Conservation (phyloP, 208 protist genomes). For the Leishmania tarentolae region DNA sequence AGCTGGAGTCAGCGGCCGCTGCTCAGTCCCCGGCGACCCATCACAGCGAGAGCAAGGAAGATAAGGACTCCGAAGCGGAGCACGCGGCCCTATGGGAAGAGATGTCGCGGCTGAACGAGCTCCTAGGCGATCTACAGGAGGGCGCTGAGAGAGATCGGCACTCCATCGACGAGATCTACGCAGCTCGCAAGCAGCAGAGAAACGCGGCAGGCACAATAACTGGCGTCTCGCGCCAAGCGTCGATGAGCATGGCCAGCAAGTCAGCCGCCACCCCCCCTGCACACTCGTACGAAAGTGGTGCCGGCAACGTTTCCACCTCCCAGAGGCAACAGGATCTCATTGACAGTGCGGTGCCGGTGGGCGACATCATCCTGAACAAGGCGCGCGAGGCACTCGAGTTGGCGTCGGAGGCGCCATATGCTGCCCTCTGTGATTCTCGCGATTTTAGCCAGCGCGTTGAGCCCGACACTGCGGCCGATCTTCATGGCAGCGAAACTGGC, state of each 20-base stretch:
- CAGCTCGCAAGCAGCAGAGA: slow-evolving; percentile 56
- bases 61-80: slow-evolving; percentile 9
- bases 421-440: background rate
- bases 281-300: background rate
- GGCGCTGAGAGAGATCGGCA: slow-evolving; percentile 49
- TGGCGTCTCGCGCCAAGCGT: slow-evolving; percentile 15
- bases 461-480: background rate
- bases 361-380: slow-evolving; percentile 67
- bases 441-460: background rate
- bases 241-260: background rate
- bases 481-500: background rate
- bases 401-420: background rate
- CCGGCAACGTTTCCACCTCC: slow-evolving; percentile 3
- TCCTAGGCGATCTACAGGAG: slow-evolving; percentile 59
- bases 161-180: slow-evolving; percentile 86
- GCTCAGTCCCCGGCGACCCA: background rate
- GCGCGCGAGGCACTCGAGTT: slow-evolving; percentile 60
- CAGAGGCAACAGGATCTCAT: background rate
- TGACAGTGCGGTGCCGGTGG: slow-evolving; percentile 32
- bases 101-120: slow-evolving; percentile 52
- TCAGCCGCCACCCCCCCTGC: background rate
- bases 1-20: slow-evolving; percentile 7
- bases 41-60: background rate
- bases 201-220: slow-evolving; percentile 6
- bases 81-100: slow-evolving; percentile 64